Evolutionary conservation across 2,329 filamentous ascomycete species (phyloP).

Genomic region (Fusarium sp.): DNA sequence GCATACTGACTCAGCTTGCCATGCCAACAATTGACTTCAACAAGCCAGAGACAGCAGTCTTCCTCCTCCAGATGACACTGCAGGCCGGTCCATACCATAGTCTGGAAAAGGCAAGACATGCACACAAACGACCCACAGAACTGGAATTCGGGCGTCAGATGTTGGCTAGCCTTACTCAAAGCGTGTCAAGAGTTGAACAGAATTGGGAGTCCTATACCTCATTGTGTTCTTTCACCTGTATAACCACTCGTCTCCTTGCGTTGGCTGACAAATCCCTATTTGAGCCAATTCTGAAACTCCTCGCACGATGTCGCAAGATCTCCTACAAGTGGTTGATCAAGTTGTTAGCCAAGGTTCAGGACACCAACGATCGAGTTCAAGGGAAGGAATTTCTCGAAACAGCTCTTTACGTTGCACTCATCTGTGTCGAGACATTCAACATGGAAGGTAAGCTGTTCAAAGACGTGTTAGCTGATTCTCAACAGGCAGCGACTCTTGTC

Average conservation of each 20-base stretch:
- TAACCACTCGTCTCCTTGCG: slow-evolving; percentile 37
- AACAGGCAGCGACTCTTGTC: slow-evolving; percentile 29
- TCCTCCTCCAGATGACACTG: slow-evolving; percentile 42
- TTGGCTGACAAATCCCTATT: not conserved
- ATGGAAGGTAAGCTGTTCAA: slow-evolving; percentile 6
- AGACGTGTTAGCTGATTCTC: not conserved
- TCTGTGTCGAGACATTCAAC: slow-evolving; percentile 37
- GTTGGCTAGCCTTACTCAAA: not conserved
- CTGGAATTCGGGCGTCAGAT: slow-evolving; percentile 18
- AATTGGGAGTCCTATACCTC: slow-evolving; percentile 46
- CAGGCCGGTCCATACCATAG: slow-evolving; percentile 31
- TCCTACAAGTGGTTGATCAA: slow-evolving; percentile 30
- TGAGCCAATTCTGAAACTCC: not conserved
- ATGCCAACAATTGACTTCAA: slow-evolving; percentile 46
- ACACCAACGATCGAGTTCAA: slow-evolving; percentile 9
- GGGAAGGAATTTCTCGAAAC: slow-evolving; percentile 21
- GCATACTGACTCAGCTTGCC: slow-evolving; percentile 39
- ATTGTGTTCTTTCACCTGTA: slow-evolving; percentile 32
- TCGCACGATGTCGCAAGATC: slow-evolving; percentile 10
- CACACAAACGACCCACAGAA: slow-evolving; percentile 18
- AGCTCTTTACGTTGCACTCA: slow-evolving; percentile 11
- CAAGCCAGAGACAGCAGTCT: slow-evolving; percentile 30
- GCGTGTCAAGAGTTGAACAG: slow-evolving; percentile 21
- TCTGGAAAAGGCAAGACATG: not conserved
- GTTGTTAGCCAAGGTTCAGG: slow-evolving; percentile 6